phyloP scores from a whole-genome alignment of 2,329 filamentous ascomycete species.

The Cryoendolithus antarcticus region DNA sequence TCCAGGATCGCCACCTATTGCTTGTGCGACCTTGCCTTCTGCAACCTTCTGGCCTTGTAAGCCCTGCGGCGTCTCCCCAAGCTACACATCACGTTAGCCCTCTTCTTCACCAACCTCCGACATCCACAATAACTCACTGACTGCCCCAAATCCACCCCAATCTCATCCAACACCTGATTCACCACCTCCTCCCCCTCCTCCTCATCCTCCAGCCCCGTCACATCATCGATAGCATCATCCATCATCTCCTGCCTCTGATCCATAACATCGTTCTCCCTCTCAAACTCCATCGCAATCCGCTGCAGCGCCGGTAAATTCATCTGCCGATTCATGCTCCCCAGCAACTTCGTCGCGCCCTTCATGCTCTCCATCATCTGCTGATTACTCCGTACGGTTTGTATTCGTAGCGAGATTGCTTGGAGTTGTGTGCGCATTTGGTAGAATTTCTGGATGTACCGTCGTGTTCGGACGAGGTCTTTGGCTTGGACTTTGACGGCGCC shows the following conservation, averaged over 20 bases:
- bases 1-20: constrained; percentile 54
- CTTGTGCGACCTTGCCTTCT: constrained; percentile 73
- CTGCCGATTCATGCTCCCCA: constrained; percentile 92
- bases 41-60: constrained; percentile 61
- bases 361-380: constrained; percentile 99
- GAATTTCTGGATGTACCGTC: constrained; percentile 88
- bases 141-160: constrained; percentile 85
- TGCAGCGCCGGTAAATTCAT: constrained; percentile 96
- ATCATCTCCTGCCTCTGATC: constrained; percentile 99
- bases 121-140: constrained; percentile 49
- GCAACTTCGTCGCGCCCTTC: constrained; percentile 87
- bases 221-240: constrained; percentile 97
- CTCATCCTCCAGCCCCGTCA: constrained; percentile 79
- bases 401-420: constrained; percentile 86
- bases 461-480: constrained; percentile 86
- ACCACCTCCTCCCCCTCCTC: constrained; percentile 96
- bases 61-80: constrained; percentile 82
- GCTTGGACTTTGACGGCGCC: constrained; percentile 98
- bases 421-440: constrained; percentile 96
- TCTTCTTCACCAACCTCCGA: neutral
- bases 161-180: constrained; percentile 91
- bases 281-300: constrained; percentile 97
- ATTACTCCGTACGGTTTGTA: constrained; percentile 96
- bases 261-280: constrained; percentile 98
- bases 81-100: constrained; percentile 38